Base-by-base conservation (phyloP, 108 stramenopile species). In the Epithemia pelagica region DNA sequence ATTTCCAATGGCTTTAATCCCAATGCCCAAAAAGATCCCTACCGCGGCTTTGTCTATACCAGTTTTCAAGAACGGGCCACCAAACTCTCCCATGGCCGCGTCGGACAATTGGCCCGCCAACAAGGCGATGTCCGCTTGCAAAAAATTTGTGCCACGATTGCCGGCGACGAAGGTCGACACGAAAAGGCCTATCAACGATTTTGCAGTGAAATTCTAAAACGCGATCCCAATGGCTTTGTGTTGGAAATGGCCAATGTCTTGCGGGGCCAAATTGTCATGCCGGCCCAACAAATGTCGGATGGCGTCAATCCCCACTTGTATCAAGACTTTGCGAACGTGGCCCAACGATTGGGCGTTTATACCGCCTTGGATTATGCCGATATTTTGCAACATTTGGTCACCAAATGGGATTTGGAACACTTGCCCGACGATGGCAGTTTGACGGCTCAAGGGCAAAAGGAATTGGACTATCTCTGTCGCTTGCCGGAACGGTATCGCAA, bases 21-120 rank as follows among this genome's bases (percentile, higher is more conserved):
- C 15, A 78, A 78, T 0, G 90, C 90, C 10, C 82, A 78, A 24
- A 90, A 92, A 71, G 94, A 95, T 72, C 94, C 94, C n/a, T 95
- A 95, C 86, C 78, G 90, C 70, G 94, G 94, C 58, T 95, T 95
- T 62, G 87, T 95, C 26, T 95, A 95, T 81, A 95, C 94, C n/a
- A 90, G 89, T 56, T 95, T 95, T 78, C 94, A 95, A 75, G 94
- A 95, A 70, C 87, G 94, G 28, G 94, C 94, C 10, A 95, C 94
- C 67, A 95, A 92, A 74, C 70, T 95, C 54, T 90, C 89, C 20
- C 94, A 95, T 58, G 80, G 82, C 1, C 91, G 91, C 64, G 94
- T 95, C 7, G 94, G 87, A 23, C 81, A 77, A 59, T 68, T 95
- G 28, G 94, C 94, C 51, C 81, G 82, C 46, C 59, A 75, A 8